Evolutionary conservation across 2,329 filamentous ascomycete genomes (phyloP), one percentile per base, ranked within the genome.

Genomic region (Neonectria faginata): DNA sequence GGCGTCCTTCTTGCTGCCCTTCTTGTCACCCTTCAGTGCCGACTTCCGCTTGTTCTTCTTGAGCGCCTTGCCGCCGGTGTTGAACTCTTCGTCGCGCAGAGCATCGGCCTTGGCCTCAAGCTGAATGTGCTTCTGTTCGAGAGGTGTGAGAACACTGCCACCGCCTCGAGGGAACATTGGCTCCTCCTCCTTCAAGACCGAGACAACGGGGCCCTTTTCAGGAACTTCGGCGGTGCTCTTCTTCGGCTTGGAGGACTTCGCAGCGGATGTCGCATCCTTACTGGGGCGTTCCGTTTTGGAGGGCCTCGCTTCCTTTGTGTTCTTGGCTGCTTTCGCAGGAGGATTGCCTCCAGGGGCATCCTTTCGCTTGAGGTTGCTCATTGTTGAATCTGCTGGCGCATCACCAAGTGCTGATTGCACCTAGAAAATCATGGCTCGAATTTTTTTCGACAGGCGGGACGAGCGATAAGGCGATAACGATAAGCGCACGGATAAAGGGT

Each of bases 61-160:
- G 56, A 73, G 70, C 12, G 72, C 65, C 66, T 86, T 83, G 29
- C 79, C 76, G 47, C 81, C 80, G 61, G 85, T 84, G 55, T 83
- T 81, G 52, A 87, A 88, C 70, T 91, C 86, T 73, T 97, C 91
- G 79, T 98, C 96, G 76, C 95, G 96, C 42, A 97, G 83, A 44
- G 94, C 96, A 83, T 99, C 96, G 73, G 91, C 90, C 76, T 92
- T 96, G 50, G 96, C 96, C 79, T 98, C 92, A 63, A 97, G 91
- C 74, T 96, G 91, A 67, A 99, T 98, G 80, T 98, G 93, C 82
- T 97, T 97, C 77, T 97, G 92, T 79, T 99, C 96, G 56, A 99
- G 84, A 20, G 96, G 94, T 2, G 96, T 97, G 76, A 99, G 83
- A 57, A 97, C 86, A 76, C 93, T 97, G 57, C 89, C 95, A 47